These are phyloP conservation scores for Aspergillus pseudonomiae DNA, from an alignment of 2,329 filamentous ascomycete species.

Conservation along the genomic window DNA sequence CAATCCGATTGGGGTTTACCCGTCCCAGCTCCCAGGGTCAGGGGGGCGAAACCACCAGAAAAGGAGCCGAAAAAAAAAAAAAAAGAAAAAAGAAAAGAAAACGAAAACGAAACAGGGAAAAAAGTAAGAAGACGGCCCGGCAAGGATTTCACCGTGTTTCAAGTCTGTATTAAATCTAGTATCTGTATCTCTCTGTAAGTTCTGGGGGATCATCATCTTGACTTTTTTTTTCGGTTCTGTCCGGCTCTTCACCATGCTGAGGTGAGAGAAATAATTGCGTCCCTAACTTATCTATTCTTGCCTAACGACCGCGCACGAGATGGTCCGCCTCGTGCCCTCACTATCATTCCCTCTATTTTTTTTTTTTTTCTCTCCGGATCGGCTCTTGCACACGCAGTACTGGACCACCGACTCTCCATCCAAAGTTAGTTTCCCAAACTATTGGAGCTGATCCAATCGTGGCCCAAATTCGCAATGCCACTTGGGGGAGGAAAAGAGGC, in stretches of 20 bases:
- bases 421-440: not conserved
- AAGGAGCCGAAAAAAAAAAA: not conserved
- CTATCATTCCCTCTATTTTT: not conserved
- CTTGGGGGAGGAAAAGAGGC: not conserved
- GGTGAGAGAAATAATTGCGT: not conserved
- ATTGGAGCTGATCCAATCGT: not conserved
- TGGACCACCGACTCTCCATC: not conserved
- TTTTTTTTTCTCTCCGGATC: not conserved
- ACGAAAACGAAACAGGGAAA: not conserved
- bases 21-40: slow-evolving; percentile 4
- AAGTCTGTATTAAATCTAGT: not conserved
- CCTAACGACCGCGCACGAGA: not conserved
- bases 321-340: not conserved
- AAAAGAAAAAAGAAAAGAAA: not conserved
- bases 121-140: not conserved
- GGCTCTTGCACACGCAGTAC: not conserved
- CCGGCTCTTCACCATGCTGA: not conserved
- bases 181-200: not conserved
- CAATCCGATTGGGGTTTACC: not conserved
- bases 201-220: not conserved
- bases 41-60: not conserved
- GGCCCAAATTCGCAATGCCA: not conserved
- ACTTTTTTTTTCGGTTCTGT: not conserved
- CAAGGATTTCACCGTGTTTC: not conserved
- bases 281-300: not conserved